These are phyloP conservation scores for Butyriboletus loyo DNA, from an alignment of 768 basidiomycete genomes.

Conservation along the genomic window DNA sequence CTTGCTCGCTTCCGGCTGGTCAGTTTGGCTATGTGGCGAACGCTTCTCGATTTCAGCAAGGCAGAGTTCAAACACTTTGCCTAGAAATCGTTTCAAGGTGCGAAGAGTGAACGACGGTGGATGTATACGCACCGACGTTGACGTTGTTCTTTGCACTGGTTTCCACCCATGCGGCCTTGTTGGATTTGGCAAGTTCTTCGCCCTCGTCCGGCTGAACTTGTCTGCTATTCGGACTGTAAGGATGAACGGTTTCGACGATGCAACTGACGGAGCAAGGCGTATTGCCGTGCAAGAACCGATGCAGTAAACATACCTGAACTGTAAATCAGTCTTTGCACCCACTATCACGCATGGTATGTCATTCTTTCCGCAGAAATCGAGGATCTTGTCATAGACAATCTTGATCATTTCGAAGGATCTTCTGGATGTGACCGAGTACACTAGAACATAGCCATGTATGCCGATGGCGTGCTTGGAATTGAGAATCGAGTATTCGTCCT, in stretches of 20 bases:
- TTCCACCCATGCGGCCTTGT: slow-evolving; percentile 80
- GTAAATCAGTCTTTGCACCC: slow-evolving; percentile 87
- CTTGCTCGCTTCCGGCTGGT: slow-evolving; percentile 41
- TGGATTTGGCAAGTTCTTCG: slow-evolving; percentile 65
- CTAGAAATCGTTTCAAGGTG: slow-evolving; percentile 34
- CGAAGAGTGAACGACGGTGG: neutral
- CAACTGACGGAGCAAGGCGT: slow-evolving; percentile 7
- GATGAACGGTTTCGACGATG: slow-evolving; percentile 22
- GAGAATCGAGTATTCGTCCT: slow-evolving; percentile 94
- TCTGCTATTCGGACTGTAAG: slow-evolving; percentile 46
- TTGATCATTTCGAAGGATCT: slow-evolving; percentile 94
- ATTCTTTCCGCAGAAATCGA: slow-evolving; percentile 79
- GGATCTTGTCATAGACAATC: slow-evolving; percentile 90
- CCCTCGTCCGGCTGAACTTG: slow-evolving; percentile 77
- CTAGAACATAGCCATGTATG: slow-evolving; percentile 95
- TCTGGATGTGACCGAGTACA: slow-evolving; percentile 88
- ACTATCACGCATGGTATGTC: slow-evolving; percentile 93
- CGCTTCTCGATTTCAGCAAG: slow-evolving; percentile 80
- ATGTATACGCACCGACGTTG: slow-evolving; percentile 76
- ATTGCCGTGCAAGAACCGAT: slow-evolving; percentile 5
- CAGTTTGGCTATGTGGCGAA: slow-evolving; percentile 47
- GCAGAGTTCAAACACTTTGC: slow-evolving; percentile 81
- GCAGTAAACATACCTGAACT: slow-evolving; percentile 55
- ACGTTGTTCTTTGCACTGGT: slow-evolving; percentile 83
- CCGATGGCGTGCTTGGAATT: slow-evolving; percentile 94